Conservation (phyloP, 768 basidiomycete genomes). For the Rhodotorula graminis region DNA sequence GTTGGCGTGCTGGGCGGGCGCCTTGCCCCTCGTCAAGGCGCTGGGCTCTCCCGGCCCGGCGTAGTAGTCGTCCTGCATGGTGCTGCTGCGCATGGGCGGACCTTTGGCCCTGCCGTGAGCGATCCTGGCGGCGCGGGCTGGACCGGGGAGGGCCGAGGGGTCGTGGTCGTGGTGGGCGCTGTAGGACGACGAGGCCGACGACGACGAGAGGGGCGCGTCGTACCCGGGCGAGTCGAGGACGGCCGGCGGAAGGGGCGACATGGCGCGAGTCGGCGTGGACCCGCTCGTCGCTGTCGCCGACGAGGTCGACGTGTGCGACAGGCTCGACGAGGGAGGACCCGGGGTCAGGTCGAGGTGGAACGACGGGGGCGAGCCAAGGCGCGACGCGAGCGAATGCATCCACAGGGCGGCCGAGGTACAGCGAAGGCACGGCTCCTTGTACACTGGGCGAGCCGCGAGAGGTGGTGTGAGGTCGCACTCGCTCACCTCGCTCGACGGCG, state of each 20-base stretch:
- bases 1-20: background rate
- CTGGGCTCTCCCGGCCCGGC: constrained; percentile 26
- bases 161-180: background rate
- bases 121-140: background rate
- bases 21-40: constrained; percentile 25
- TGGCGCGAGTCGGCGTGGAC: background rate
- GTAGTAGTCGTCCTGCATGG: constrained; percentile 34
- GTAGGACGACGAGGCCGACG: background rate
- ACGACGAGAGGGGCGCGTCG: constrained; percentile 11
- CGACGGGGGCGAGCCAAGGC: background rate
- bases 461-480: no score
- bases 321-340: background rate
- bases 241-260: background rate
- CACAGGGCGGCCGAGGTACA: background rate
- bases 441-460: no score
- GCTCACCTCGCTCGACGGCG: no score
- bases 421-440: no score
- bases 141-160: background rate
- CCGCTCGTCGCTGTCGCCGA: background rate
- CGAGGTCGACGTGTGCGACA: background rate
- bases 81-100: constrained; percentile 19
- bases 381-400: background rate
- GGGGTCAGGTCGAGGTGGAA: constrained; percentile 1
- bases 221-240: constrained; percentile 15
- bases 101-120: background rate